Base-by-base conservation (phyloP, 2,329 filamentous ascomycete genomes). In the Periconia digitata region DNA sequence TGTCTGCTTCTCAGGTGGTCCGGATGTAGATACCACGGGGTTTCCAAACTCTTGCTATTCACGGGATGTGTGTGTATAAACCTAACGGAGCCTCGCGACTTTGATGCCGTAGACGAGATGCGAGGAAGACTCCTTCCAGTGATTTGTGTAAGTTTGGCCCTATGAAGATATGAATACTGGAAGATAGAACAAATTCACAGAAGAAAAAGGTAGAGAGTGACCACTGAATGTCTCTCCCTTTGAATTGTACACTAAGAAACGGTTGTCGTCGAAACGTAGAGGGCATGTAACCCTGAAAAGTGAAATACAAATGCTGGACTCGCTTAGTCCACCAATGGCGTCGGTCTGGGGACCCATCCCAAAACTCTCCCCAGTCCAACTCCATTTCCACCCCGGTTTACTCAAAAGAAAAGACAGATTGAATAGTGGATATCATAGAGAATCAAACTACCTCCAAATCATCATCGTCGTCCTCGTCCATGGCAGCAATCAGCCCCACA, bases 381-480 rank as follows among this genome's bases (percentile, higher is more conserved):
- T 37, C 39, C n/a, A 34, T 42, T 43, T 47, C 34, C 39, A 22
- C 40, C 36, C 16, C 41, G 22, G 40, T 43, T n/a, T 24, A 21
- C 12, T 27, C 22, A 32, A 34, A 18, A 39, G 36, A 50, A 55
- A 53, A 40, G 27, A 47, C 36, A 49, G 21, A 8, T 32, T 15
- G 42, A 49, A 29, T 35, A 39, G 39, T 39, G 46, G 45, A 47
- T 56, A 60, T 58, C 43, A 53, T 49, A 70, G 5, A 17, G 20
- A 35, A 41, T 32, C 44, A 76, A 58, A 78, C 67, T 62, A 79
- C 73, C 56, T 79, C 76, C 68, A 79, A 64, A 48, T 75, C 75
- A 59, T 77, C 75, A 59, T 77, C 75, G 38, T 77, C 74, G 40
- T 75, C 73, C 13, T 72, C 70, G 36, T 73, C 70, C 64, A 68